Conservation (phyloP, 345 rosid species). For the Linum lewisii region DNA sequence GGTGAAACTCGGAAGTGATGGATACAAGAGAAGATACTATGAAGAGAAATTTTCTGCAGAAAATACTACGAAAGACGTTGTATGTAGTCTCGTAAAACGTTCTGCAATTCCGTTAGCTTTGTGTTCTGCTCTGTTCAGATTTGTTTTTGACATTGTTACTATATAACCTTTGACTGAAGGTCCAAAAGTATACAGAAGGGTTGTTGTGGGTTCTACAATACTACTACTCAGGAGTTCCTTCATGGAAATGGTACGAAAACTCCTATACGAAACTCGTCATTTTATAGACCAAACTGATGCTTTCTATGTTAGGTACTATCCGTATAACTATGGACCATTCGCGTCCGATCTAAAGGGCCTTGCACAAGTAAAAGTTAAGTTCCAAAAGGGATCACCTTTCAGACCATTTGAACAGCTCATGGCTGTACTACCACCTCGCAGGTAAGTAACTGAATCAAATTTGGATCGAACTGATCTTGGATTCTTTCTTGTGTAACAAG, state of each 20-base stretch:
- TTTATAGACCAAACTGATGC: neutral
- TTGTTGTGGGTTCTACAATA: slow-evolving; percentile 20
- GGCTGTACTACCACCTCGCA: slow-evolving; percentile 18
- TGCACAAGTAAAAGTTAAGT: slow-evolving; percentile 11
- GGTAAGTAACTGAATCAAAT: slow-evolving; percentile 4
- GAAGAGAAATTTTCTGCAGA: slow-evolving; percentile 15
- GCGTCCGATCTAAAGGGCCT: slow-evolving; percentile 22
- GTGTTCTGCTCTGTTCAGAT: neutral
- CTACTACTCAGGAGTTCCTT: slow-evolving; percentile 19
- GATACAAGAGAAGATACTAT: slow-evolving; percentile 22
- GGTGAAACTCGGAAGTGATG: slow-evolving; percentile 16
- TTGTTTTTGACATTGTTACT: neutral
- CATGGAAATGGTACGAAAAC: slow-evolving; percentile 22
- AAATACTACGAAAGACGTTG: slow-evolving; percentile 11
- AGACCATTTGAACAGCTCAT: slow-evolving; percentile 21
- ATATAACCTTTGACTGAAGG: slow-evolving; percentile 5
- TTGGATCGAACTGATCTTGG: neutral
- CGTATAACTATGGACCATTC: slow-evolving; percentile 20
- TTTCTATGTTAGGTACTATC: slow-evolving; percentile 16
- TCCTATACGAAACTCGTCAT: neutral
- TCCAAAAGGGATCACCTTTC: slow-evolving; percentile 15
- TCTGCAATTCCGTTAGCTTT: neutral
- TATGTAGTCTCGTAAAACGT: slow-evolving; percentile 4
- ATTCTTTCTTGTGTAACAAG: neutral
- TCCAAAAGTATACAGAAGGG: slow-evolving; percentile 19